A percentile compares a stretch with the other conserved stretches of the same genome.
These are phyloP conservation scores for Sordariomycetes sp. DNA, from an alignment of 2,329 filamentous ascomycete genomes.

Conservation along the genomic window DNA sequence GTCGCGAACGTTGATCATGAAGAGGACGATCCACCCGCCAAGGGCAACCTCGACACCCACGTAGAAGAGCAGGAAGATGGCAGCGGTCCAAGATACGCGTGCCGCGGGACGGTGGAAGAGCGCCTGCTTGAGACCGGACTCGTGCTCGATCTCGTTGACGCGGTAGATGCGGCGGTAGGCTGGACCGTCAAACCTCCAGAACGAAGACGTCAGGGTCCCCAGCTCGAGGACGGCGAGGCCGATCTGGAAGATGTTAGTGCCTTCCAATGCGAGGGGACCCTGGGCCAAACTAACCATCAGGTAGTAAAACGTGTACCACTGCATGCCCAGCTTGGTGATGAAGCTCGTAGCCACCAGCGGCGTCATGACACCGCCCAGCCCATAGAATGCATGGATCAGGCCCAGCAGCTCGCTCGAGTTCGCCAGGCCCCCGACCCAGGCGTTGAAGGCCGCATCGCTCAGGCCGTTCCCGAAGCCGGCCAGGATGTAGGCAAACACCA, in stretches of 20 bases:
- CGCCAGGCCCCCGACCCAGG: conserved; percentile 54
- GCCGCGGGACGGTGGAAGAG: neutral
- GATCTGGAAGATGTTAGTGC: no score
- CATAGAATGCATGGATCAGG: conserved; percentile 60
- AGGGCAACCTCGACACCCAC: conserved; percentile 70
- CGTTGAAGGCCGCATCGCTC: conserved; percentile 46
- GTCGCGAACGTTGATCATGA: conserved; percentile 72
- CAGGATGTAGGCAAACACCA: conserved; percentile 56
- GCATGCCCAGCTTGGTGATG: conserved; percentile 49
- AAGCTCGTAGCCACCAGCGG: conserved; percentile 63
- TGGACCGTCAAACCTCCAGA: neutral
- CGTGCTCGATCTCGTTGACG: no score
- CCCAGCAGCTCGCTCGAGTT: conserved; percentile 62
- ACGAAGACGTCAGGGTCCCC: neutral
- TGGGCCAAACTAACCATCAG: conserved; percentile 24
- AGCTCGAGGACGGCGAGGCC: neutral
- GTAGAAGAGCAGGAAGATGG: conserved; percentile 68
- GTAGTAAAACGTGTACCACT: conserved; percentile 69
- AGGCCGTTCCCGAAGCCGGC: conserved; percentile 65
- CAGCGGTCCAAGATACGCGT: conserved; percentile 57
- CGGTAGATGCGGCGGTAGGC: neutral
- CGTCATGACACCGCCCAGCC: conserved; percentile 57
- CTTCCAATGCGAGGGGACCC: neutral
- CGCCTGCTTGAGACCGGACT: neutral
- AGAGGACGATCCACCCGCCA: conserved; percentile 66